phyloP scores from a whole-genome alignment of 1,139 yeast genomes.

The Kodamaea arcana region DNA sequence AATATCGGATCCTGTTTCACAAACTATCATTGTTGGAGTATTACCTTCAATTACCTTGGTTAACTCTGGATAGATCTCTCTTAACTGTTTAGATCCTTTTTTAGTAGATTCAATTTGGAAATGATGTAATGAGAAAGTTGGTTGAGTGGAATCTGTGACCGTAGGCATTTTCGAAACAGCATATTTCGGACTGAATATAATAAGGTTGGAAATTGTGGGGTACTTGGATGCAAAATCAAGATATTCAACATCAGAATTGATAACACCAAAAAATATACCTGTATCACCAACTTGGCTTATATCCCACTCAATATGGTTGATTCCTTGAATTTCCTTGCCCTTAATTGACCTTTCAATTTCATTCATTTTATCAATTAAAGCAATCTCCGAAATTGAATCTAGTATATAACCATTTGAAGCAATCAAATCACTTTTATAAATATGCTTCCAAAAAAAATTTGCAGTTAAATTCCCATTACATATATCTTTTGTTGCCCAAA shows the following conservation, averaged over 20 bases:
- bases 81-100: slow-evolving; percentile 57
- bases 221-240: slow-evolving; percentile 8
- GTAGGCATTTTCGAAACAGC: slow-evolving; percentile 18
- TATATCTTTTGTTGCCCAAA: slow-evolving; percentile 59
- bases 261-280: slow-evolving; percentile 28
- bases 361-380: slow-evolving; percentile 16
- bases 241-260: slow-evolving; percentile 16
- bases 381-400: slow-evolving; percentile 29
- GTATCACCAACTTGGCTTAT: slow-evolving; percentile 19
- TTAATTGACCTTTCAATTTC: slow-evolving; percentile 1
- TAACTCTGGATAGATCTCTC: slow-evolving; percentile 40
- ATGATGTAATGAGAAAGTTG: slow-evolving; percentile 14
- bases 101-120: slow-evolving; percentile 44
- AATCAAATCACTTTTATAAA: slow-evolving; percentile 19
- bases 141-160: too few relatives aligned
- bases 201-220: slow-evolving; percentile 12
- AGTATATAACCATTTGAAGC: slow-evolving; percentile 31
- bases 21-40: slow-evolving; percentile 36
- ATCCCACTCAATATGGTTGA: slow-evolving; percentile 8
- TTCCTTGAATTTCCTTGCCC: background rate
- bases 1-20: slow-evolving; percentile 65
- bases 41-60: slow-evolving; percentile 5
- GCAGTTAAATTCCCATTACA: slow-evolving; percentile 46
- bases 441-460: slow-evolving; percentile 52
- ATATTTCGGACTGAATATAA: slow-evolving; percentile 24